These are phyloP conservation scores for Talaromyces trachyspermus DNA, from an alignment of 495 filamentous ascomycete genomes.

Conservation along the genomic window DNA sequence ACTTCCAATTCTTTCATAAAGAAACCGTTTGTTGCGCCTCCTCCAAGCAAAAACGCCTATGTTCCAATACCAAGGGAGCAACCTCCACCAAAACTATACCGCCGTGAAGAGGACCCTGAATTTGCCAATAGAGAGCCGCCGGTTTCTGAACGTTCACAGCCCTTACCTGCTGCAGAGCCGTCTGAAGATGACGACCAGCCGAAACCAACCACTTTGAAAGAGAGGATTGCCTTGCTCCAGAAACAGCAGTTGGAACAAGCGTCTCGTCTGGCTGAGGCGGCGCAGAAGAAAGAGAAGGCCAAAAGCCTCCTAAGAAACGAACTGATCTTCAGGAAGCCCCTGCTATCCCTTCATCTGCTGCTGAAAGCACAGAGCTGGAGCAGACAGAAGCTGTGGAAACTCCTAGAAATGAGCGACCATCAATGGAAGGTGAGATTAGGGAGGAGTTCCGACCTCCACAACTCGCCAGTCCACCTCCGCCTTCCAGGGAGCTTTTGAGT, in stretches of 20 bases:
- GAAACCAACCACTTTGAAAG: conserved; percentile 87
- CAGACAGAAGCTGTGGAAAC: conserved; percentile 44
- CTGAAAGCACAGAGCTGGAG: conserved; percentile 33
- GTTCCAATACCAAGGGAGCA: conserved; percentile 64
- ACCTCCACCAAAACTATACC: conserved; percentile 67
- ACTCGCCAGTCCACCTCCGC: conserved; percentile 33
- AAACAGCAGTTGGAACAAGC: conserved; percentile 89
- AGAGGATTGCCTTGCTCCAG: conserved; percentile 86
- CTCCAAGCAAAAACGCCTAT: conserved; percentile 88
- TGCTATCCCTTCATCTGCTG: conserved; percentile 21
- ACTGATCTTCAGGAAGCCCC: conserved; percentile 46
- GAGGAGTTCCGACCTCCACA: conserved; percentile 21
- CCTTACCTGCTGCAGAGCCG: conserved; percentile 49
- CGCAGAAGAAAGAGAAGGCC: conserved; percentile 82
- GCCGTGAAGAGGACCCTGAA: conserved; percentile 84
- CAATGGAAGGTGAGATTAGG: conserved; percentile 45
- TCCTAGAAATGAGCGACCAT: conserved; percentile 37
- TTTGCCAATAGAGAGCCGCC: conserved; percentile 42
- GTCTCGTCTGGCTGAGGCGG: conserved; percentile 66
- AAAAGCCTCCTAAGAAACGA: conserved; percentile 74
- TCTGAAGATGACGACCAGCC: conserved; percentile 62
- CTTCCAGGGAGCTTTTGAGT: conserved; percentile 48
- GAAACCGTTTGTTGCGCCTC: conserved; percentile 96
- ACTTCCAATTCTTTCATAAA: conserved; percentile 73
- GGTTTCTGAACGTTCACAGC: conserved; percentile 48